Evolutionary conservation across 2,329 filamentous ascomycete genomes (phyloP), one percentile per base, ranked within the genome.

Genomic region (Hymenoscyphus scutula): DNA sequence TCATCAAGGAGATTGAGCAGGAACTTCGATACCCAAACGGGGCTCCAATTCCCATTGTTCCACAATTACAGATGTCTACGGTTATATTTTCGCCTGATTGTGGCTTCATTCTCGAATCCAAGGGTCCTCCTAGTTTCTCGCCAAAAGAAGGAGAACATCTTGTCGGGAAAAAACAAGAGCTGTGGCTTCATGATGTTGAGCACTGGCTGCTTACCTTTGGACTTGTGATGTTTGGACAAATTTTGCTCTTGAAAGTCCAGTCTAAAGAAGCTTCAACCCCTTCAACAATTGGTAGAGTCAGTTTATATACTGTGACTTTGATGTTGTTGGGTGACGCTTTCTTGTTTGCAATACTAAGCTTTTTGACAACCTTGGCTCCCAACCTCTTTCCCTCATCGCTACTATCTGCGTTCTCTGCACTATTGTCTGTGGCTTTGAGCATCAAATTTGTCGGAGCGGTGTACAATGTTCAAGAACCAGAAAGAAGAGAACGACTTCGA

Each of bases 41-140:
- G 1, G 84, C 82, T 10, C 85, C 86, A 2, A 78, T 84, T 32
- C 78, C 78, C 5, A 56, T 68, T 10, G 74, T 83, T 7, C 86
- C 87, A 2, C 78, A 76, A 32, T 78, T 90, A 32, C 80, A 83
- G 61, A 83, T 89, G 77, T 88, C 87, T 1, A 79, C 83, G 5
- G 80, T 89, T 25, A 77, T 89, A 19, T 89, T 85, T 75, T 89
- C 87, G 11, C 87, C 87, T 0, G 87, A 89, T 72, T 90, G 87
- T 69, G 83, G 81, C 3, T 89, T 85, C 74, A 87, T 88, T 64
- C 76, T 90, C 37, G 84, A 88, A 69, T 84, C 84, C 15, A 86
- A 85, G 69, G 87, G 87, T 0, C 84, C 86, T 1, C 86, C 86
- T 0, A 76, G 78, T 15, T 86, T 80, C 63, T 71, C 82, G 0